Percentiles rank a stretch among this genome's conserved stretches.
phyloP scores from a whole-genome alignment of 2,329 filamentous ascomycete species.

The Escovopsis weberi region DNA sequence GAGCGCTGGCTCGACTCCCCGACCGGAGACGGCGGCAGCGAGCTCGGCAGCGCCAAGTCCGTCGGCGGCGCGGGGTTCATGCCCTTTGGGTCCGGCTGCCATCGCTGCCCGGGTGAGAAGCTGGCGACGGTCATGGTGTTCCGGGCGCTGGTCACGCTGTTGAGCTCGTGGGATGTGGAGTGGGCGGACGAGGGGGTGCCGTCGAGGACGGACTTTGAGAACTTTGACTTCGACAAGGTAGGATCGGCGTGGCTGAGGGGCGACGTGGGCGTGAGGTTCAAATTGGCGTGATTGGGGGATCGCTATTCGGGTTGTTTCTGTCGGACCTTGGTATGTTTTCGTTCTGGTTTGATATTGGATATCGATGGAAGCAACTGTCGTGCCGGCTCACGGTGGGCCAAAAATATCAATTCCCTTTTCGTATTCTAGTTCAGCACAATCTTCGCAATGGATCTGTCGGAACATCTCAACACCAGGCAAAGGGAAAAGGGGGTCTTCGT shows the following conservation, averaged over 20 bases:
- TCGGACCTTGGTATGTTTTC: no score
- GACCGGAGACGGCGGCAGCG: constrained; percentile 1
- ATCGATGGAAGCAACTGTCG: not conserved
- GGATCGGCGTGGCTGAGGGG: constrained; percentile 7
- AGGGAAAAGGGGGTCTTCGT: no score
- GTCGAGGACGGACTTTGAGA: constrained; percentile 2
- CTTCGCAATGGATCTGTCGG: no score
- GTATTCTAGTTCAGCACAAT: not conserved
- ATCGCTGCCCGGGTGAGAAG: constrained; percentile 5
- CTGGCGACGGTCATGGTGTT: constrained; percentile 6
- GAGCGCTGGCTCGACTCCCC: constrained; percentile 7
- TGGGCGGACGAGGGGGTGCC: constrained; percentile 5
- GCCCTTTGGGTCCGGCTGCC: constrained; percentile 2
- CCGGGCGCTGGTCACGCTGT: constrained; percentile 5
- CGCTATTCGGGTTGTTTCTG: not conserved
- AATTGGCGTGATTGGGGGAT: not conserved
- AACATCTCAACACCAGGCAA: no score
- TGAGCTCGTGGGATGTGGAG: constrained; percentile 8
- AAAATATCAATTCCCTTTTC: not conserved
- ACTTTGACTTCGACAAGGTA: constrained; percentile 7
- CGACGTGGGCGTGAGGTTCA: constrained; percentile 2
- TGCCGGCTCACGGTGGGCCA: no score
- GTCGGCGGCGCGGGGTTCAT: constrained; percentile 1
- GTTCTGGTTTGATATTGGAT: not conserved
- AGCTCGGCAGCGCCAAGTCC: not conserved